phyloP scores from a whole-genome alignment of 352 stramenopile genomes.

The Globisporangium okanoganense region DNA sequence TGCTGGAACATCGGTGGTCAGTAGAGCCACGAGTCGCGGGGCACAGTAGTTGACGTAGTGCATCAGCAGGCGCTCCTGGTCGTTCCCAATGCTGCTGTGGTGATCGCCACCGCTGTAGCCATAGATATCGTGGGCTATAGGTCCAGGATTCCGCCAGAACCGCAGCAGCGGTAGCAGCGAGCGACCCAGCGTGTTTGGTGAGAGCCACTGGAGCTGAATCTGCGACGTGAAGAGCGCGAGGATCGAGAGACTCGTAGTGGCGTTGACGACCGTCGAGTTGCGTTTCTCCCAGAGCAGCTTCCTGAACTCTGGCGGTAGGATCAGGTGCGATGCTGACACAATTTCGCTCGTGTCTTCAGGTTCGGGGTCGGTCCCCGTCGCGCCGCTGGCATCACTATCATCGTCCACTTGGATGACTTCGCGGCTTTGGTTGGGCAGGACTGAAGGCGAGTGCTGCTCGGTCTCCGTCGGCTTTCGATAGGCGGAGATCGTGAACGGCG shows the following conservation, averaged over 20 bases:
- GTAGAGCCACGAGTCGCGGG: neutral
- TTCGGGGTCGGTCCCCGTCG: neutral
- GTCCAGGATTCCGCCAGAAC: neutral
- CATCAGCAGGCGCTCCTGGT: constrained; percentile 7
- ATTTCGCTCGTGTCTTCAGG: neutral
- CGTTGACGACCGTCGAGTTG: neutral
- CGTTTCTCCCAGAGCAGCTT: constrained; percentile 1
- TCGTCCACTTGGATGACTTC: neutral
- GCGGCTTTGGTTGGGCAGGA: neutral
- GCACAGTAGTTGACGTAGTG: constrained; percentile 9
- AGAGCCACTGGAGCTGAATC: constrained; percentile 6
- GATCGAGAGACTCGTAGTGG: constrained; percentile 5
- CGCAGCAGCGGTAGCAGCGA: constrained; percentile 13
- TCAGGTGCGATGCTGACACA: neutral
- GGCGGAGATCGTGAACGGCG: constrained; percentile 15
- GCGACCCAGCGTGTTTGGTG: neutral
- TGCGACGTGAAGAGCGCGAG: constrained; percentile 7
- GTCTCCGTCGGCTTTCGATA: constrained; percentile 13
- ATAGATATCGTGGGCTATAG: neutral
- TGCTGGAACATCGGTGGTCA: neutral
- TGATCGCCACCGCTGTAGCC: neutral
- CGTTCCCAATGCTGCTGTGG: neutral
- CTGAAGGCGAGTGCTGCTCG: neutral
- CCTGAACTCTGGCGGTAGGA: neutral
- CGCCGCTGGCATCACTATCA: neutral